Percentiles rank a stretch among this genome's conserved stretches.
Evolutionary conservation across 2,329 filamentous ascomycete genomes (phyloP).

Genomic region (Dryadomyces quercus-mongolicae): DNA sequence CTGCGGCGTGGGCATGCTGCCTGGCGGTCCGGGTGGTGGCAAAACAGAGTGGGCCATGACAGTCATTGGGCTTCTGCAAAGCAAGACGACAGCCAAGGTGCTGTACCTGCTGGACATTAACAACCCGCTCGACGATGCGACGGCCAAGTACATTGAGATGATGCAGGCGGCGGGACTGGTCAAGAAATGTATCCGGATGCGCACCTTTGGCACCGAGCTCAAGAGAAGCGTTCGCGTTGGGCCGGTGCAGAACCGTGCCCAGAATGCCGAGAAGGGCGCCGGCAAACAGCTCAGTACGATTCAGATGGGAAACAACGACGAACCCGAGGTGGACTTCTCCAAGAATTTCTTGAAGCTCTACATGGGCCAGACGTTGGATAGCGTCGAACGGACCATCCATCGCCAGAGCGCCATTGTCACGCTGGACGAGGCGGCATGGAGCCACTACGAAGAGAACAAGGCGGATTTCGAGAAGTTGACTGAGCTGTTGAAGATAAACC

Average conservation of each 20-base stretch:
- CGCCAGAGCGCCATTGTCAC: conserved; percentile 19
- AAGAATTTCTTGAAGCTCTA: conserved; percentile 25
- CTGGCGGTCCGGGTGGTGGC: conserved; percentile 33
- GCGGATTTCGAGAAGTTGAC: conserved; percentile 22
- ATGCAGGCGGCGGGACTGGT: conserved; percentile 23
- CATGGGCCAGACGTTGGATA: background rate
- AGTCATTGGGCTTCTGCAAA: conserved; percentile 22
- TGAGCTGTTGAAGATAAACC: conserved; percentile 21
- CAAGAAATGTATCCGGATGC: conserved; percentile 13
- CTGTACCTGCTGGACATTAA: conserved; percentile 36
- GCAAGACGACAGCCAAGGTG: conserved; percentile 19
- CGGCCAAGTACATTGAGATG: conserved; percentile 26
- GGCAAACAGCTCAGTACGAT: background rate
- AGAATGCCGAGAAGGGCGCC: background rate
- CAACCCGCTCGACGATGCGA: conserved; percentile 32
- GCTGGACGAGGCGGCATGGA: conserved; percentile 30
- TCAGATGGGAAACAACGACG: background rate
- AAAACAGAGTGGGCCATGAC: conserved; percentile 35
- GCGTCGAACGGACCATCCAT: background rate
- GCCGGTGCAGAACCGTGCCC: background rate
- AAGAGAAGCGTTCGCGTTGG: conserved; percentile 6
- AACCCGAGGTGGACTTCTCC: conserved; percentile 12
- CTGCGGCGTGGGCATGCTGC: conserved; percentile 30
- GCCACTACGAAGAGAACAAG: conserved; percentile 23
- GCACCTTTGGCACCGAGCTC: conserved; percentile 12